Evolutionary conservation across 306 rosid species (phyloP), one percentile per base, ranked within the genome.

Genomic region (Dalbergia oliveri): DNA sequence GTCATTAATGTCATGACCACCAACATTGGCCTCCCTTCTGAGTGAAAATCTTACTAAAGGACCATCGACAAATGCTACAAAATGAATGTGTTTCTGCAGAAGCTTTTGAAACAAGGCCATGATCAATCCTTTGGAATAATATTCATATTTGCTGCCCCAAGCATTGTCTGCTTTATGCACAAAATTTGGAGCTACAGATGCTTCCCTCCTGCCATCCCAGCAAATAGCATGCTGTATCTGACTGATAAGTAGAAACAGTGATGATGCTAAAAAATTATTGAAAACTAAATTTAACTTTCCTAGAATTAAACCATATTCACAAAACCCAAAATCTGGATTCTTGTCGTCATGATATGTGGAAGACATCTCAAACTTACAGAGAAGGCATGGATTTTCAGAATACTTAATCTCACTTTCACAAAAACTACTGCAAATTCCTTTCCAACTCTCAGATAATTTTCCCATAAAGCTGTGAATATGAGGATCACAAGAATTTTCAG

Each of bases 51-150:
- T 84, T 47, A 93, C 80, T 70, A 78, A 82, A 81, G 91, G 81
- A 83, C 99, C 99, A 76, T 90, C 90, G 43, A 90, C 73, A 82
- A 86, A 85, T 66, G 87, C 81, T 69, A 94, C 99, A 84, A 94
- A 81, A 83, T 88, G 90, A 85, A 87, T 79, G 74, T 86, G 83
- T 76, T 86, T 89, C 81, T 86, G 89, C 1, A 97, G 95, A 80
- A 94, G 89, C 85, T 84, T 84, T 84, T 85, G 76, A 79, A 91
- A 86, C 75, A 91, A 79, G 77, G 75, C 18, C 82, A 76, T 78
- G 64, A 88, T 81, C 82, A 88, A 59, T 70, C 76, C 81, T 78
- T 75, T 84, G 86, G 87, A 76, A 83, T 69, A 78, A 80, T 7
- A 18, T 66, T 81, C 88, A 79, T 86, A 89, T 56, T 75, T 86